These are phyloP conservation scores for Euphorbia peplus DNA, from an alignment of 345 rosid species.

Conservation along the genomic window DNA sequence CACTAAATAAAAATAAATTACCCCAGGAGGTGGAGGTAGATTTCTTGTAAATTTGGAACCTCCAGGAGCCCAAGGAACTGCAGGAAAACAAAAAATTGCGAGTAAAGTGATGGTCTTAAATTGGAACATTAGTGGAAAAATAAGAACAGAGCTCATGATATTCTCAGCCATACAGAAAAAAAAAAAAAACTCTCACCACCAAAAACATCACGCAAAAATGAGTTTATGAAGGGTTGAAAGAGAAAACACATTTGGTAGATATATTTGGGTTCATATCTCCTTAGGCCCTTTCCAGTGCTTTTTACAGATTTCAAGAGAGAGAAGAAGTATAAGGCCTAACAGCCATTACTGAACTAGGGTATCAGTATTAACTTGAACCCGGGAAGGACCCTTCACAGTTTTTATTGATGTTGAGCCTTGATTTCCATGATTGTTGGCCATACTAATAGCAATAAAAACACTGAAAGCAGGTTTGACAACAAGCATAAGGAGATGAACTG, in stretches of 20 bases:
- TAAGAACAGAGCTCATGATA: background rate
- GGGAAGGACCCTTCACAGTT: background rate
- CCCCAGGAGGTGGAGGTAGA: conserved; percentile 95
- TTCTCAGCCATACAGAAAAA: conserved; percentile 1
- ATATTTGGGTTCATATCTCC: background rate
- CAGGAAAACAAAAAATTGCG: conserved; percentile 21
- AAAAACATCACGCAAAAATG: background rate
- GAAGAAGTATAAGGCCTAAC: background rate
- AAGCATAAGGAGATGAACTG: background rate
- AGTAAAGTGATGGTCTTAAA: conserved; percentile 6
- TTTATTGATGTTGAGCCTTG: background rate
- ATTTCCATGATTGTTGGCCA: background rate
- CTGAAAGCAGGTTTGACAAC: background rate
- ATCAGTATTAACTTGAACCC: background rate
- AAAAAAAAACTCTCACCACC: background rate
- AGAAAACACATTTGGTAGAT: background rate
- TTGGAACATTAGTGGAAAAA: background rate
- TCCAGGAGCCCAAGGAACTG: conserved; percentile 99
- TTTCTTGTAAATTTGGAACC: conserved; percentile 91
- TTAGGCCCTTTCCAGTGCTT: background rate
- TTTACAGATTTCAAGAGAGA: background rate
- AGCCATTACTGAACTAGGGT: background rate
- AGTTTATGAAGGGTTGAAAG: background rate
- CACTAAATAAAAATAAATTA: conserved; percentile 27
- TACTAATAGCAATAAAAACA: background rate